Evolutionary conservation across 495 filamentous ascomycete species (phyloP).

Genomic region (Daldinia childiae): DNA sequence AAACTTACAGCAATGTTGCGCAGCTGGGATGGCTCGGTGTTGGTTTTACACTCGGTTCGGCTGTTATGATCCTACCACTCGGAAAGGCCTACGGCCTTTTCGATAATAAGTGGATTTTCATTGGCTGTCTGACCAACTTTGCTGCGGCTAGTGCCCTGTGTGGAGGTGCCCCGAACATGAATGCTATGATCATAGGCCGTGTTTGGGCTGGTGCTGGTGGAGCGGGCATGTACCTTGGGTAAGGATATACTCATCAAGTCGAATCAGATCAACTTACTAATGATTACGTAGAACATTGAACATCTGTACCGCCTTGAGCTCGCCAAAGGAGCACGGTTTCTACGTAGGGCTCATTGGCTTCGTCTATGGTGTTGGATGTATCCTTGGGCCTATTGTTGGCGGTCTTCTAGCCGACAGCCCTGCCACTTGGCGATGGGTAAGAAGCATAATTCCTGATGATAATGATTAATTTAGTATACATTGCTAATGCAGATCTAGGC

Average conservation of each 20-base stretch:
- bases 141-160: slow-evolving; percentile 64
- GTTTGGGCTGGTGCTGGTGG: slow-evolving; percentile 29
- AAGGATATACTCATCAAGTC: not conserved
- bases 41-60: not conserved
- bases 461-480: not conserved
- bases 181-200: slow-evolving; percentile 64
- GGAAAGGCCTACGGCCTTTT: not conserved
- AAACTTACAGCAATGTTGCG: not conserved
- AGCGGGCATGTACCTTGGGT: not conserved
- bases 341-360: not conserved
- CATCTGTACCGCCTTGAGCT: not conserved
- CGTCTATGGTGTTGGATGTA: not conserved
- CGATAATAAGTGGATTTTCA: slow-evolving; percentile 56
- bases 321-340: not conserved
- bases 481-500: not conserved
- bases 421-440: not conserved
- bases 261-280: not conserved
- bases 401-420: not conserved
- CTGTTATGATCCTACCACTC: not conserved
- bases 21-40: not conserved
- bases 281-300: not conserved
- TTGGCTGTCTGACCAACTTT: slow-evolving; percentile 60
- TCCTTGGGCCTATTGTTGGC: not conserved
- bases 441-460: not conserved
- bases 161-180: slow-evolving; percentile 62